Evolutionary conservation across 345 rosid genomes (phyloP), one percentile per base, ranked within the genome.

Genomic region (Nasturtium officinale): DNA sequence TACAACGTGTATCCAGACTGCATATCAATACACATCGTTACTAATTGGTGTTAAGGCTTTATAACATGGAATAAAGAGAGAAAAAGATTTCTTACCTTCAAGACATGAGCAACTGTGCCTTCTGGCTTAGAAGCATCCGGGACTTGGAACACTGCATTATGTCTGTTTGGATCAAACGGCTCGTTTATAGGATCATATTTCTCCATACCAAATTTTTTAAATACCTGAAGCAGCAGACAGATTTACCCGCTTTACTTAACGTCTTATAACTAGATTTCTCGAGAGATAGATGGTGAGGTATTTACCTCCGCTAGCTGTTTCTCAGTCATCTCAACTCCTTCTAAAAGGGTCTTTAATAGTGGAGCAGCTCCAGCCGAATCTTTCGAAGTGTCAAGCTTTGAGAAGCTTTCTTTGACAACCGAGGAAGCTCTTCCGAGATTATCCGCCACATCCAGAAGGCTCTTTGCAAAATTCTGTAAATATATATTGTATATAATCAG

Each of bases 251-350:
- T 23, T 18, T 17, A 18, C 58, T 12, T 17, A 7, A 28, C 4
- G 47, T 20, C 46, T 62, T 29, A 15, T 42, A 53, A 13, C 25
- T 13, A 61, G 2, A 52, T 28, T 51, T 10, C 25, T 63, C 63
- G 0, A 42, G 18, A 30, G 6, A 72, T 0, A 45, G 12, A 61
- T 6, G 52, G 75, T 37, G 7, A 52, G 0, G 16, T 32, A 23
- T 33, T 74, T 79, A 91, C 98, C 90, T 89, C 95, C 17, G 52
- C 79, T 38, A 94, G 88, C 77, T 91, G 97, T 67, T 91, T 94
- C 79, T 89, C 98, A 7, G 98, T 94, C 98, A 91, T 94, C 57
- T 89, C 96, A 70, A 94, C 98, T 56, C 98, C 97, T 81, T 91
- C 96, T 46, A 91, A 73, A 69, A 94, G 92, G 3, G 96, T 89